Evolutionary conservation across 2,329 filamentous ascomycete genomes (phyloP), one percentile per base, ranked within the genome.

Genomic region (Beauveria medogensis): DNA sequence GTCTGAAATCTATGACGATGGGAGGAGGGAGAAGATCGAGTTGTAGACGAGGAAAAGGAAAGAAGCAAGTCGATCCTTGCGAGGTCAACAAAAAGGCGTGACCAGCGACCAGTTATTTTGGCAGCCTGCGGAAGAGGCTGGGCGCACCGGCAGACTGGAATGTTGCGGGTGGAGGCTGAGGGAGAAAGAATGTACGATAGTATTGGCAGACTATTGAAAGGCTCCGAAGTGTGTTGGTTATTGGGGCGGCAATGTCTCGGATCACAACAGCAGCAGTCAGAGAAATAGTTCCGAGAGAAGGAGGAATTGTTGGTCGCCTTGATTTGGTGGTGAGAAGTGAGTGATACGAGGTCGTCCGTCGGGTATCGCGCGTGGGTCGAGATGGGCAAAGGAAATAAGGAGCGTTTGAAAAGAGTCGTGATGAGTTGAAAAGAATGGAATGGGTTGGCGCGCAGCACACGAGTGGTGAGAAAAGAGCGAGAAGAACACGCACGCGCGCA

Each of bases 391-490:
- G 44, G 12, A 37, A 30, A 50, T 5, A 55, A 55, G n/a, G 59
- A 61, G 30, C 37, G 53, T 59, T 53, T 53, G 51, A 28, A 28
- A 50, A 30, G 24, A 46, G 51, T 26, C 43, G 43, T 48, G 41
- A 20, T 40, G n/a, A 59, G 28, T 18, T 16, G 34, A n/a, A 59
- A 48, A 22, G 57, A 62, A 44, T 59, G 56, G 22, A 59, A 50
- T 26, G 55, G 47, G 51, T 44, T 59, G 60, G 60, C 60, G 60
- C 60, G 54, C 60, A 62, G 60, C 55, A 62, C 60, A 62, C 60
- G 43, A 18, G 50, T 28, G 34, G 44, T 48, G 44, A 37, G 40
- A 55, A 56, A 58, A 43, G 44, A 50, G 50, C 48, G 55, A 54
- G 44, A 44, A 55, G 50, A 52, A 59, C 55, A 62, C 48, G 60